These are phyloP conservation scores for Suillus cothurnatus DNA, from an alignment of 768 basidiomycete species.

Conservation along the genomic window DNA sequence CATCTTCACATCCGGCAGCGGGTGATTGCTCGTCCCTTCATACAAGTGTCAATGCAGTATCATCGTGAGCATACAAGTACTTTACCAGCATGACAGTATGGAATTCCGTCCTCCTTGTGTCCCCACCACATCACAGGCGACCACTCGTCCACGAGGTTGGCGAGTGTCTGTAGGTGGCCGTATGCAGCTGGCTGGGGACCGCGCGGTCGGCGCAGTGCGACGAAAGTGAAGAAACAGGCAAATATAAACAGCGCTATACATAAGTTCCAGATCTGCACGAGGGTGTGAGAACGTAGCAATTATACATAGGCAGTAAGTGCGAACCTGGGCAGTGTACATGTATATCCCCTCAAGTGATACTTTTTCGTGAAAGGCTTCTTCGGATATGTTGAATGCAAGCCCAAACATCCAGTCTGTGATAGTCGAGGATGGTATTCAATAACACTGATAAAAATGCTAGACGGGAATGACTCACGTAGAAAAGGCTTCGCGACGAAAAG, in stretches of 20 bases:
- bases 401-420: conserved; percentile 35
- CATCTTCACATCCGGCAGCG: conserved; percentile 24
- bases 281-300: background rate
- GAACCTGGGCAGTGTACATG: conserved; percentile 32
- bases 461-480: conserved; percentile 23
- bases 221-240: conserved; percentile 18
- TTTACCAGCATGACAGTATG: conserved; percentile 23
- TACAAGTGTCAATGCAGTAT: background rate
- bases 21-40: conserved; percentile 11
- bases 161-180: conserved; percentile 36
- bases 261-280: conserved; percentile 29
- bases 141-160: conserved; percentile 40
- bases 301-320: background rate
- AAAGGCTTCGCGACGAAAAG: conserved; percentile 26
- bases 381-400: conserved; percentile 12
- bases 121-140: conserved; percentile 35
- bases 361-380: too few relatives aligned
- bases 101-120: conserved; percentile 18
- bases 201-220: conserved; percentile 18
- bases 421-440: background rate
- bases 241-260: conserved; percentile 23
- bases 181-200: conserved; percentile 35
- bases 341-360: background rate
- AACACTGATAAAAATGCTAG: background rate
- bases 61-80: background rate